These are phyloP conservation scores for Pseudogymnoascus sp. DNA, from an alignment of 2,329 filamentous ascomycete genomes.

Conservation along the genomic window DNA sequence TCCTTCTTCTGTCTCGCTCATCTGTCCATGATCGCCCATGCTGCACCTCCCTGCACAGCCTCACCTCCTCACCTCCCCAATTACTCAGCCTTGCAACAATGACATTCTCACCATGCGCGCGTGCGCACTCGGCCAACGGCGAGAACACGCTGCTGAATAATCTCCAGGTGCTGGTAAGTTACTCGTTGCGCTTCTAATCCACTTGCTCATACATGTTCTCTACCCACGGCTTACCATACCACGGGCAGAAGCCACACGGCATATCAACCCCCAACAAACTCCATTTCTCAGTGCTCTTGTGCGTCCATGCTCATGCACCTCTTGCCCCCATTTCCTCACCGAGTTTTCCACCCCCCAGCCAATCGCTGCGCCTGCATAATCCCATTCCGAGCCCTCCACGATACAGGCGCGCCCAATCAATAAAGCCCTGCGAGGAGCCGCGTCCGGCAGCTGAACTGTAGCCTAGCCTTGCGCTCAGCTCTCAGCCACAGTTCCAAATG, in stretches of 20 bases:
- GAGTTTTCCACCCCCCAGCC: neutral
- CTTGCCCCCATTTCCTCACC: neutral
- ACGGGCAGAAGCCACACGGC: neutral
- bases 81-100: neutral
- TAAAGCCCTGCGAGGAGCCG: neutral
- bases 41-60: neutral
- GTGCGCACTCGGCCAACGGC: neutral
- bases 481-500: neutral
- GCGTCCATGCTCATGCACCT: neutral
- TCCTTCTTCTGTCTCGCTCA: neutral
- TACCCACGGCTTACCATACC: neutral
- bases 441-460: neutral
- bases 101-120: neutral
- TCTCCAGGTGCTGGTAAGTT: neutral
- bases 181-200: neutral
- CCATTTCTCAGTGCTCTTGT: neutral
- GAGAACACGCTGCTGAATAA: neutral
- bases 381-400: neutral
- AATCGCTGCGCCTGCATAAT: neutral
- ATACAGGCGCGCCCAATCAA: slow-evolving; percentile 1
- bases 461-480: neutral
- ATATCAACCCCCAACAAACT: neutral
- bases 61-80: neutral
- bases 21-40: neutral
- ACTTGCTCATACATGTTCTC: neutral